A percentile compares a stretch with the other conserved stretches of the same genome.
phyloP scores from a whole-genome alignment of 1,284 basidiomycete genomes.

The Malassezia caprae region DNA sequence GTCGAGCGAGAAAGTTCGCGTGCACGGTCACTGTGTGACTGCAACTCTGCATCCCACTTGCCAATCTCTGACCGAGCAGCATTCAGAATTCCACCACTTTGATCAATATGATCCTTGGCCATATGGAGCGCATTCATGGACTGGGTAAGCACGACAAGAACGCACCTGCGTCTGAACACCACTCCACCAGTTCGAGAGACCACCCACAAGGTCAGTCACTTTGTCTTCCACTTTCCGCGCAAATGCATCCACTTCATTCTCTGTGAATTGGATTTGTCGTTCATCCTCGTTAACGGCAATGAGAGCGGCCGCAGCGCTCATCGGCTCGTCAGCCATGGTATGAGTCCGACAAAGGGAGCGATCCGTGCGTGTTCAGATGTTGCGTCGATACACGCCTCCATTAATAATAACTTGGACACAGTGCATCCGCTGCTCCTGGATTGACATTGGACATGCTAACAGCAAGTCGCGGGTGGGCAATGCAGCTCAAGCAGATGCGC shows the following conservation, averaged over 20 bases:
- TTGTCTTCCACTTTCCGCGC: constrained; percentile 26
- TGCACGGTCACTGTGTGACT: constrained; percentile 29
- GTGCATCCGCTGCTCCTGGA: neutral
- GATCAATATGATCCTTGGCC: constrained; percentile 30
- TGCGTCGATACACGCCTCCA: neutral
- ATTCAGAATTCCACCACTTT: constrained; percentile 32
- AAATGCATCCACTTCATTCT: constrained; percentile 11
- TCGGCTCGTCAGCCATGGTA: constrained; percentile 15
- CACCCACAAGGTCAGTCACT: constrained; percentile 34
- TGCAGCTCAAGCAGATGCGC: neutral
- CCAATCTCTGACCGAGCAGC: constrained; percentile 28
- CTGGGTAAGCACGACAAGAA: neutral
- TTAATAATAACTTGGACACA: neutral
- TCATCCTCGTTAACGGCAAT: neutral
- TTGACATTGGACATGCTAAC: neutral
- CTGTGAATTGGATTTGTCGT: neutral
- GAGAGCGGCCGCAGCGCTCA: constrained; percentile 1
- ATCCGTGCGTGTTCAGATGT: neutral
- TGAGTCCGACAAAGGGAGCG: neutral
- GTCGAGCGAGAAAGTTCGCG: constrained; percentile 20
- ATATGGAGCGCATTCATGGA: constrained; percentile 27
- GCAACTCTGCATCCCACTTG: constrained; percentile 30
- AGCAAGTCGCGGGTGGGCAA: neutral
- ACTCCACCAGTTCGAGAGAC: constrained; percentile 40
- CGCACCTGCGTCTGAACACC: constrained; percentile 34